Conservation (phyloP, 2,329 filamentous ascomycete genomes). For the Sclerotinia glacialis region DNA sequence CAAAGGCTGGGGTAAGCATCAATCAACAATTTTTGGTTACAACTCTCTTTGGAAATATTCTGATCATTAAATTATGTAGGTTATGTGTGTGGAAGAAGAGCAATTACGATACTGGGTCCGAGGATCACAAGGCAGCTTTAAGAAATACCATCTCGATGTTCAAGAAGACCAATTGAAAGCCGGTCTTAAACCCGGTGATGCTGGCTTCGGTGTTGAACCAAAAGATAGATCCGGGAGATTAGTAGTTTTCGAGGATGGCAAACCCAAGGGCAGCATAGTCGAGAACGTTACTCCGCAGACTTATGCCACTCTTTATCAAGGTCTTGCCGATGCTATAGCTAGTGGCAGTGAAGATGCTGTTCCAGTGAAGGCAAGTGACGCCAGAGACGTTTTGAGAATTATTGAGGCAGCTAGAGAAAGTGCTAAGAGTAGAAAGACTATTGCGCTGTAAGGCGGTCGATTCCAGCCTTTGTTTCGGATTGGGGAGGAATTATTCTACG, state of each 20-base stretch:
- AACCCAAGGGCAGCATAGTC: conserved; percentile 47
- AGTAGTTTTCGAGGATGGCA: conserved; percentile 51
- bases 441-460: background rate
- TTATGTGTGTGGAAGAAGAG: conserved; percentile 64
- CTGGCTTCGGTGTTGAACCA: conserved; percentile 63
- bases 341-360: conserved; percentile 48
- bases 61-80: background rate
- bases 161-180: conserved; percentile 72
- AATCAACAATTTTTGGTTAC: background rate
- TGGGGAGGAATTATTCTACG: background rate
- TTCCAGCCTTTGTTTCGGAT: background rate
- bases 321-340: conserved; percentile 51
- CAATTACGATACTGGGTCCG: conserved; percentile 77
- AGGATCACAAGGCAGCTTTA: conserved; percentile 71
- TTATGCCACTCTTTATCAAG: conserved; percentile 65
- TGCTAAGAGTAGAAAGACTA: conserved; percentile 47
- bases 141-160: conserved; percentile 67
- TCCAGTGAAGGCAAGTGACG: conserved; percentile 53
- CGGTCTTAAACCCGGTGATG: conserved; percentile 59
- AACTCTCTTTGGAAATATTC: background rate
- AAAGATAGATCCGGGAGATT: conserved; percentile 57
- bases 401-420: conserved; percentile 56
- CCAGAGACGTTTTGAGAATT: conserved; percentile 52
- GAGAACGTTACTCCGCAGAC: conserved; percentile 63
- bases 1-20: conserved; percentile 55